Percentiles rank a stretch among this genome's conserved stretches.
Evolutionary conservation across 2,329 filamentous ascomycete genomes (phyloP).

Genomic region (Paracoccidioides lutzii): DNA sequence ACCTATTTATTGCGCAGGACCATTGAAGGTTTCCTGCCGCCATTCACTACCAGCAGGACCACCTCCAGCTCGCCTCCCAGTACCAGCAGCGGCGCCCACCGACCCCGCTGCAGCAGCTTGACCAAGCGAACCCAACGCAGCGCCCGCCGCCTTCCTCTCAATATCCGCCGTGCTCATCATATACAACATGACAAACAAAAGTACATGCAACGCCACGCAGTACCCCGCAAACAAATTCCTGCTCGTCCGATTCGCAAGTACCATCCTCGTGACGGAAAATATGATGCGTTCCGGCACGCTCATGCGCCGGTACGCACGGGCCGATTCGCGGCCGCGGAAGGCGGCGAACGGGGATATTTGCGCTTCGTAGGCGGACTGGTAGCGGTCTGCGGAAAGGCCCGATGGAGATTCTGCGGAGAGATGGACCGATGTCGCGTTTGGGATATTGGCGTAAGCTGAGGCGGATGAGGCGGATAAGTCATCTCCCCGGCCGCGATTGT

Average conservation of each 20-base stretch:
- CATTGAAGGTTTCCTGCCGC: constrained; percentile 1
- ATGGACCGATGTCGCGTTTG: constrained; percentile 57
- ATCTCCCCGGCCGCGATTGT: constrained; percentile 56
- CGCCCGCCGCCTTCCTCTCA: constrained; percentile 47
- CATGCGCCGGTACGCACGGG: constrained; percentile 85
- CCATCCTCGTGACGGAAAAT: constrained; percentile 80
- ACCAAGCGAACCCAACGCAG: constrained; percentile 39
- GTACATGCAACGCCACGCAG: constrained; percentile 72
- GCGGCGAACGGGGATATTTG: constrained; percentile 93
- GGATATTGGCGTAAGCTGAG: constrained; percentile 49
- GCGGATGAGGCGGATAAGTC: constrained; percentile 51
- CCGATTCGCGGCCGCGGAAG: constrained; percentile 85
- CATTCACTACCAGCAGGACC: not conserved
- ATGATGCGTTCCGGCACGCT: constrained; percentile 79
- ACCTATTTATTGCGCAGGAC: not conserved
- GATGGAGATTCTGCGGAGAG: constrained; percentile 48
- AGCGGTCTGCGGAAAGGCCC: constrained; percentile 64
- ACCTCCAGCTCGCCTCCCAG: not conserved
- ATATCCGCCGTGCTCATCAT: constrained; percentile 57
- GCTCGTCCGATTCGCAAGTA: constrained; percentile 78
- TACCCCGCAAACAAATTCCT: constrained; percentile 90
- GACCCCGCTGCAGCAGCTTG: constrained; percentile 26
- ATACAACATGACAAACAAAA: constrained; percentile 79
- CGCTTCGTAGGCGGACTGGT: constrained; percentile 83
- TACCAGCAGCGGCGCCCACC: constrained; percentile 14